Evolutionary conservation across 75 land plant genomes (phyloP).

Genomic region (Chamaecyparis obtusa): DNA sequence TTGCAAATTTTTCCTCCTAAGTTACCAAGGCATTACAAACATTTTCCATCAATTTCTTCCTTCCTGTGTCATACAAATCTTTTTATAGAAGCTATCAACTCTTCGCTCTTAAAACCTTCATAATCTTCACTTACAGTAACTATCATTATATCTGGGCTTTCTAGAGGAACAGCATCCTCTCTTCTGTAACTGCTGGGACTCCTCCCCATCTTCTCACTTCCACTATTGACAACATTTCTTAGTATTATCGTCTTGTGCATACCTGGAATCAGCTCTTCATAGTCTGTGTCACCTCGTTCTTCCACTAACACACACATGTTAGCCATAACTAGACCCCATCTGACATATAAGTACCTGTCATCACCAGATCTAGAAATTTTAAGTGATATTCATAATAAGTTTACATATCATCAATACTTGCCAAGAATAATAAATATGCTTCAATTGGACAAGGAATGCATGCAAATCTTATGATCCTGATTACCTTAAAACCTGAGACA

Average conservation of each 20-base stretch:
- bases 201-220: conserved; percentile 56
- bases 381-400: not conserved
- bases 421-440: not conserved
- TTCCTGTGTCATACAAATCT: not conserved
- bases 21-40: not conserved
- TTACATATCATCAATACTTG: not conserved
- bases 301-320: conserved; percentile 71
- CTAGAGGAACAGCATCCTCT: conserved; percentile 50
- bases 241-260: conserved; percentile 68
- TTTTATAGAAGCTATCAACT: not conserved
- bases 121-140: conserved; percentile 15
- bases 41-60: not conserved
- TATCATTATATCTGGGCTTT: conserved; percentile 36
- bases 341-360: conserved; percentile 67
- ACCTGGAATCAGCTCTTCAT: conserved; percentile 67
- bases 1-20: not conserved
- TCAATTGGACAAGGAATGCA: not conserved
- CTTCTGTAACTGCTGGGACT: conserved; percentile 44
- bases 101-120: conserved; percentile 3
- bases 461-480: not conserved
- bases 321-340: conserved; percentile 73
- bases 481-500: conserved; percentile 75
- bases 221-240: conserved; percentile 39
- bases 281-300: conserved; percentile 81
- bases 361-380: not conserved